A percentile compares a stretch with the other conserved stretches of the same genome.
phyloP scores from a whole-genome alignment of 1,284 basidiomycete species.

The Tilletia caries region DNA sequence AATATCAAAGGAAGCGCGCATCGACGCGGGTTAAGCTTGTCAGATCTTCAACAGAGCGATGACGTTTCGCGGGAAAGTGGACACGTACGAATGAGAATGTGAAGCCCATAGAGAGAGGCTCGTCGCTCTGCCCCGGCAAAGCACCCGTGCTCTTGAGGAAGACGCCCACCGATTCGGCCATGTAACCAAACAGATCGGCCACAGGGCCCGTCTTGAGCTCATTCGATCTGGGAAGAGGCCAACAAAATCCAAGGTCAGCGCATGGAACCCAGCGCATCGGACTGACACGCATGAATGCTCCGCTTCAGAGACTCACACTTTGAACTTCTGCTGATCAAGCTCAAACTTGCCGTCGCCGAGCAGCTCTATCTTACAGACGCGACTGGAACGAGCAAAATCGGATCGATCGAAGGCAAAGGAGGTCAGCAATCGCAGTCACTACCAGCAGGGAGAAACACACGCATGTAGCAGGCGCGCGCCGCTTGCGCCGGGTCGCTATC shows the following conservation, averaged over 20 bases:
- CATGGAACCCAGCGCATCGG: no score
- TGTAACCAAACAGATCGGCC: conserved; percentile 64
- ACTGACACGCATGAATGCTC: no score
- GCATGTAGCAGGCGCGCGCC: not conserved
- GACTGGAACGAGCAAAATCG: conserved; percentile 46
- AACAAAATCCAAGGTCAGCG: not conserved
- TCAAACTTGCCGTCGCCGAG: conserved; percentile 81
- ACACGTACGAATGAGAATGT: conserved; percentile 64
- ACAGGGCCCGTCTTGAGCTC: conserved; percentile 44
- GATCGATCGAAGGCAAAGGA: not conserved
- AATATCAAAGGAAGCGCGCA: not conserved
- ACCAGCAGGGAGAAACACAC: no score
- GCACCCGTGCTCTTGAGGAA: conserved; percentile 74
- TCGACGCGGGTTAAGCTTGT: not conserved
- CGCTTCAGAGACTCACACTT: conserved; percentile 39
- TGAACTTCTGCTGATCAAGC: conserved; percentile 61
- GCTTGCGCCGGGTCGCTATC: not conserved
- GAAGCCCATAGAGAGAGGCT: conserved; percentile 60
- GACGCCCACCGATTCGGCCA: conserved; percentile 89
- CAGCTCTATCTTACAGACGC: conserved; percentile 88
- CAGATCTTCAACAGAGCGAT: no score
- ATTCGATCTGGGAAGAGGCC: conserved; percentile 27
- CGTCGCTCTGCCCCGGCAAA: conserved; percentile 29
- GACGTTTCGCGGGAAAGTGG: not conserved
- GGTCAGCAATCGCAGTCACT: not conserved